Evolutionary conservation across 495 filamentous ascomycete species (phyloP), one percentile per base, ranked within the genome.

Genomic region (Penicillium paradoxum): DNA sequence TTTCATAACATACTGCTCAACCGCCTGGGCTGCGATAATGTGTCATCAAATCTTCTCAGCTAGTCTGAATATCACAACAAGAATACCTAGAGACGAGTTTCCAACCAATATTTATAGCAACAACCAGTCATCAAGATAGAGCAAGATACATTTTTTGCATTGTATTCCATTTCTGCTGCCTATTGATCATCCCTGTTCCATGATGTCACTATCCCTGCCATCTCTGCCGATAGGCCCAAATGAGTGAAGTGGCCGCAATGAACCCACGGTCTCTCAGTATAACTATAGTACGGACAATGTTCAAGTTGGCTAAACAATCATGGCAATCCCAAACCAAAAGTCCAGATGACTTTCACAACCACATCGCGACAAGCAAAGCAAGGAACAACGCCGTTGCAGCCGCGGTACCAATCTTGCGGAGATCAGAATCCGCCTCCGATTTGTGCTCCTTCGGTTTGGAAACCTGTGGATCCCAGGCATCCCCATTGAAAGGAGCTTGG

Each of bases 371-470:
- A 11, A 62, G 39, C 41, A 64, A 36, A 29, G 63, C 63, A 39
- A 66, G 52, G n/a, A 64, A 38, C 37, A 66, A 56, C 21, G 63
- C 64, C 0, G 58, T 64, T 36, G 36, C 40, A 36, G 63, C 58
- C 6, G 63, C 60, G 22, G 55, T 57, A 1, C 60, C 61, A 51
- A 62, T 54, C 8, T 44, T 53, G 13, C 45, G 55, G 24, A 51
- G 32, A 6, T 49, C 54, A 10, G 57, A 53, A 30, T 57, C 58
- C 2, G 57, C 58, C 15, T 62, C 61, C 0, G 63, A 66, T 17
- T 58, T 60, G 2, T 36, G 27, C 15, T 41, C 43, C 38, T 50
- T 57, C 53, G 38, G 15, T 27, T 5, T 52, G 40, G n/a, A n/a
- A 24, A 54, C 39, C 2, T 39, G 45, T 2, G 63, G 51, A 14